Evolutionary conservation across 345 rosid genomes (phyloP), one percentile per base, ranked within the genome.

Genomic region (Sonneratia caseolaris): DNA sequence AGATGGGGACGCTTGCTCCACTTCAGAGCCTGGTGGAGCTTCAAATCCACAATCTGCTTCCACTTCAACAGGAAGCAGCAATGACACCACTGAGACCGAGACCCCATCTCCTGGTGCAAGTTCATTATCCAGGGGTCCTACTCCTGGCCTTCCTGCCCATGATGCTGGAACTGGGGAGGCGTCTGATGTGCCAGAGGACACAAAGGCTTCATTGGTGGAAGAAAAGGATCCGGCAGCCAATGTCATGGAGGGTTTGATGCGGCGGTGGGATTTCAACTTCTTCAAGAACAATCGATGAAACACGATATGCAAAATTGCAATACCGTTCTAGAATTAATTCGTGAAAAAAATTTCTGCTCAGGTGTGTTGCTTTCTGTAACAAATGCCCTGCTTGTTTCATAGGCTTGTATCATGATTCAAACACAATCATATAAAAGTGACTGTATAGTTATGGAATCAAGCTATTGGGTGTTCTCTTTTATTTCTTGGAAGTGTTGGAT

Each of bases 251-350:
- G 73, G 70, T 15, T 64, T 75, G 69, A 24, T 75, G 48, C 77
- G 73, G n/a, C 72, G 62, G 42, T 74, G 68, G 72, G 77, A 74
- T 68, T 65, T 64, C 1, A 65, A 55, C 64, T 64, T 75, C 69
- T 70, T 69, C 38, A 69, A 42, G 56, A 70, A 69, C 51, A 61
- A 72, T 36, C 35, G 55, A n/a, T 59, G 36, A 49, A 21, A 22
- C 55, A 42, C 3, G 48, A 22, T 24, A 45, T 1, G 55, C 35
- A 5, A 43, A 68, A 57, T n/a, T 22, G 64, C 32, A n/a, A 57
- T 18, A 57, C 32, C 24, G 13, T 57, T 57, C 32, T 3, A 12
- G 0, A 11, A 27, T 27, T 11, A 0, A 35, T 62, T 62, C 38
- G 37, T 0, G n/a, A 37, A 35, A 10, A 27, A 62, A 57, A 1